These are phyloP conservation scores for Pinus taeda DNA, from an alignment of 75 land plant species.

Conservation along the genomic window DNA sequence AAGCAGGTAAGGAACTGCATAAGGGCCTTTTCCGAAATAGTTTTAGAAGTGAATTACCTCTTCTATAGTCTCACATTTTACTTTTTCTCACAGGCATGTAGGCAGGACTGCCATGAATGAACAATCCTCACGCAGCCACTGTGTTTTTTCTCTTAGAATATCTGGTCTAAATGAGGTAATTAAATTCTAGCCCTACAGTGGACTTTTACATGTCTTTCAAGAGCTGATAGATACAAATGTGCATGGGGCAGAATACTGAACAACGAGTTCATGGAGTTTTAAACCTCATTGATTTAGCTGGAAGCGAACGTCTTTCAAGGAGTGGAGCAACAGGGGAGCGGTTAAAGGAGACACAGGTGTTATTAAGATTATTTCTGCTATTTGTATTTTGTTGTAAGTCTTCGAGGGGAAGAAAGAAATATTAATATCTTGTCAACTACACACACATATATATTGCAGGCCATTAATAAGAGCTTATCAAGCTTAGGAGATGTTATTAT, in stretches of 20 bases:
- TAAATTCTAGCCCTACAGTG: too few relatives aligned
- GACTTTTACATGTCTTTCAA: too few relatives aligned
- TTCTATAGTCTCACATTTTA: too few relatives aligned
- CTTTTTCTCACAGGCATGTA: conserved; percentile 6
- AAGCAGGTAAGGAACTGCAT: conserved; percentile 17
- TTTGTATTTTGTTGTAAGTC: not conserved
- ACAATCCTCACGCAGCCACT: conserved; percentile 37
- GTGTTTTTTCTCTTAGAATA: conserved; percentile 33
- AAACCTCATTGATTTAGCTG: conserved; percentile 52
- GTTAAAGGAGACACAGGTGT: conserved; percentile 31
- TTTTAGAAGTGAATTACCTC: too few relatives aligned
- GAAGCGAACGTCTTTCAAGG: conserved; percentile 51
- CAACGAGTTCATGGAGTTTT: conserved; percentile 44
- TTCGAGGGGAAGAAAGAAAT: too few relatives aligned
- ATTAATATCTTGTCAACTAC: too few relatives aligned
- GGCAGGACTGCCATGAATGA: conserved; percentile 43
- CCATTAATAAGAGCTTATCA: conserved; percentile 37
- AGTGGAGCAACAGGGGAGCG: conserved; percentile 50
- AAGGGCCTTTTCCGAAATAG: too few relatives aligned
- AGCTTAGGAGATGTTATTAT: conserved; percentile 34
- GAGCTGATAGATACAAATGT: too few relatives aligned
- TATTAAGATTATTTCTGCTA: not conserved
- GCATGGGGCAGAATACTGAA: conserved; percentile 21
- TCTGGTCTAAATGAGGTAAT: conserved; percentile 33
- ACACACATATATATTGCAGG: conserved; percentile 9